phyloP scores from a whole-genome alignment of 192 early-diverging fungal species.

The Podila minutissima region DNA sequence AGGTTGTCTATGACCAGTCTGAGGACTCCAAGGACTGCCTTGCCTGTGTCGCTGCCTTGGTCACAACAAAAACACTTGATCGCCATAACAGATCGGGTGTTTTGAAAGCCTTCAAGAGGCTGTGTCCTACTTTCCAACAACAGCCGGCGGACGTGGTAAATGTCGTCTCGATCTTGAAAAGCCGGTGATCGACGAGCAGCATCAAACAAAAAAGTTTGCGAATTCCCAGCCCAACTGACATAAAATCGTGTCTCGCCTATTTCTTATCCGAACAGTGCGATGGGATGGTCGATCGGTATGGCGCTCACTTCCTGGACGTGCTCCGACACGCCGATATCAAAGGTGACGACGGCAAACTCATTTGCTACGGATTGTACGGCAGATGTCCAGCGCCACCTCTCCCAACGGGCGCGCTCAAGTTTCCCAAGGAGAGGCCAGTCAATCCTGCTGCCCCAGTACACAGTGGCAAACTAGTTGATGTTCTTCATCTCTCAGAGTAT shows the following conservation, averaged over 20 bases:
- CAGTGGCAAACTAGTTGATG: conserved; percentile 45
- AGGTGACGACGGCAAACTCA: conserved; percentile 53
- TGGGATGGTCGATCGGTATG: conserved; percentile 57
- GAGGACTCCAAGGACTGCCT: conserved; percentile 19
- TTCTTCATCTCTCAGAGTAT: conserved; percentile 62
- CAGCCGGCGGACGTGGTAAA: conserved; percentile 54
- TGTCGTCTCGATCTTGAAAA: conserved; percentile 5
- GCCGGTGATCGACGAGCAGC: no score
- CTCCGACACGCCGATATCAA: conserved; percentile 40
- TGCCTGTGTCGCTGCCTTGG: conserved; percentile 54
- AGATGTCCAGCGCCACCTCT: conserved; percentile 55
- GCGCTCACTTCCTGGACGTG: conserved; percentile 50
- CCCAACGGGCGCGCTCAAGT: conserved; percentile 31
- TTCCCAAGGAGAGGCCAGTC: conserved; percentile 57
- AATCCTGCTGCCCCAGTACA: conserved; percentile 22
- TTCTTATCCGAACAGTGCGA: conserved; percentile 38
- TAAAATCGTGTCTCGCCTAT: no score
- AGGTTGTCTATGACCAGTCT: no score
- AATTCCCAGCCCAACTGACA: no score
- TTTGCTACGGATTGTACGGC: conserved; percentile 52
- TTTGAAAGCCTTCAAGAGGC: conserved; percentile 29
- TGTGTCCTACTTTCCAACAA: conserved; percentile 41
- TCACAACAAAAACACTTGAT: conserved; percentile 52
- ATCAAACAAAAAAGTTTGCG: no score
- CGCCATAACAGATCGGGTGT: conserved; percentile 53